Evolutionary conservation across 352 stramenopile species (phyloP).

Genomic region (Chrysophaeum taylorii): DNA sequence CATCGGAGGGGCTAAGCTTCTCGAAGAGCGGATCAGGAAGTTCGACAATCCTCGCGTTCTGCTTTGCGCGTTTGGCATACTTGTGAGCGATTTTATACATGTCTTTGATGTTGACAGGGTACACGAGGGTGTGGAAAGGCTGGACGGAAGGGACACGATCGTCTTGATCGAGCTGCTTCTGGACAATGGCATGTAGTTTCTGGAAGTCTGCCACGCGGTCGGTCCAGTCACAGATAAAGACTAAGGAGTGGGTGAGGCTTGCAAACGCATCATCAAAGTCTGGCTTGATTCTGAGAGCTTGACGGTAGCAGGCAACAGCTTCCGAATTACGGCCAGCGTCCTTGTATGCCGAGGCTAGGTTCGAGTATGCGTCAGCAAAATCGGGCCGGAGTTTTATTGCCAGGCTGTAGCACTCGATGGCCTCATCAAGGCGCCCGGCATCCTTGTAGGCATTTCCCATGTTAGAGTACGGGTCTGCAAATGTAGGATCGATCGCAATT

Average conservation of each 20-base stretch:
- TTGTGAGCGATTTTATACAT: too few species aligned
- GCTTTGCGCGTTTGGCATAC: too few species aligned
- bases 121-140: constrained; percentile 72
- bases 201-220: constrained; percentile 60
- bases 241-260: constrained; percentile 79
- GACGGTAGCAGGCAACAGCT: constrained; percentile 79
- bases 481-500: constrained; percentile 76
- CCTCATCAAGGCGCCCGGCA: constrained; percentile 64
- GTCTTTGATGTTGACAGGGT: too few species aligned
- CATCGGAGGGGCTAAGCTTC: too few species aligned
- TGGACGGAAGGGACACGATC: constrained; percentile 67
- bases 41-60: too few species aligned
- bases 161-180: constrained; percentile 48
- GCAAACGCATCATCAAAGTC: constrained; percentile 78
- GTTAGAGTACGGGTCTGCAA: constrained; percentile 82
- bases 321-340: constrained; percentile 68
- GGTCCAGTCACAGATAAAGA: constrained; percentile 81
- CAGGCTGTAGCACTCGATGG: constrained; percentile 50
- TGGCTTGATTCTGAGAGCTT: constrained; percentile 69
- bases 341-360: constrained; percentile 75
- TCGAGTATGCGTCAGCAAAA: constrained; percentile 78
- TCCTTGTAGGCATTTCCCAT: constrained; percentile 88
- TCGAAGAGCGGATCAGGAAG: too few species aligned
- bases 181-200: constrained; percentile 50
- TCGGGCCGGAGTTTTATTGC: constrained; percentile 73